Percentiles rank a stretch among this genome's conserved stretches.
These are phyloP conservation scores for Pseudocercospora crystallina DNA, from an alignment of 2,329 filamentous ascomycete species.

Conservation along the genomic window DNA sequence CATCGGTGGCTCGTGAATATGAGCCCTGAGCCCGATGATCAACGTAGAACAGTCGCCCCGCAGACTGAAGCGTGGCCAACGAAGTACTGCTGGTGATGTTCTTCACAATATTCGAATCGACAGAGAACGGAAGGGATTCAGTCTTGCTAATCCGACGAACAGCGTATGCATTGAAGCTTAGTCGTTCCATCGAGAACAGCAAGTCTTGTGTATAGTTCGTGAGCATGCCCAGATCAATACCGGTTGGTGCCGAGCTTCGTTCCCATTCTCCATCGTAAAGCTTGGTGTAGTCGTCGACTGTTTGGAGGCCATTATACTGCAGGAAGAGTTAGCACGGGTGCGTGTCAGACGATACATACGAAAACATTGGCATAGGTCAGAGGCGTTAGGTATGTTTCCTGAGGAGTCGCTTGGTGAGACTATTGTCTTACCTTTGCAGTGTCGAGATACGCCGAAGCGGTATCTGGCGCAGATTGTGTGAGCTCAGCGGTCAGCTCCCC, in stretches of 20 bases:
- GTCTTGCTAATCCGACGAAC: conserved; percentile 36
- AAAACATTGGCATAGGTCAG: too few relatives aligned
- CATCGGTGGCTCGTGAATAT: conserved; percentile 11
- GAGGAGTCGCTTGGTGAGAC: background rate
- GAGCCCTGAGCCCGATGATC: conserved; percentile 43
- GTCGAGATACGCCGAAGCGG: background rate
- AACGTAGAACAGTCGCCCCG: conserved; percentile 46
- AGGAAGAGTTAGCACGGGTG: background rate
- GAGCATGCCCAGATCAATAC: conserved; percentile 39
- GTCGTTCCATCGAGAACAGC: conserved; percentile 50
- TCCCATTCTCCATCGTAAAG: conserved; percentile 47
- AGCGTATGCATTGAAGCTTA: conserved; percentile 45
- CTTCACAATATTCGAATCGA: conserved; percentile 34
- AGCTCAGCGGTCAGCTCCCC: conserved; percentile 2
- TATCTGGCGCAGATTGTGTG: background rate
- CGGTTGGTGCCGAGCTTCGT: conserved; percentile 36
- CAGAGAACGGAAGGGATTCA: conserved; percentile 40
- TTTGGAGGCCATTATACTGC: conserved; percentile 24
- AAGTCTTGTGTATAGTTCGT: conserved; percentile 50
- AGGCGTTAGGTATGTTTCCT: too few relatives aligned
- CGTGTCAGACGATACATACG: too few relatives aligned
- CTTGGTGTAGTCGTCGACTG: conserved; percentile 38
- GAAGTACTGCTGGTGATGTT: conserved; percentile 37
- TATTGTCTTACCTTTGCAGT: background rate
- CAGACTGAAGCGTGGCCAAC: conserved; percentile 34